Evolutionary conservation across 371 early-diverging fungal genomes (phyloP).

Genomic region (Dinochytrium kinnereticum): DNA sequence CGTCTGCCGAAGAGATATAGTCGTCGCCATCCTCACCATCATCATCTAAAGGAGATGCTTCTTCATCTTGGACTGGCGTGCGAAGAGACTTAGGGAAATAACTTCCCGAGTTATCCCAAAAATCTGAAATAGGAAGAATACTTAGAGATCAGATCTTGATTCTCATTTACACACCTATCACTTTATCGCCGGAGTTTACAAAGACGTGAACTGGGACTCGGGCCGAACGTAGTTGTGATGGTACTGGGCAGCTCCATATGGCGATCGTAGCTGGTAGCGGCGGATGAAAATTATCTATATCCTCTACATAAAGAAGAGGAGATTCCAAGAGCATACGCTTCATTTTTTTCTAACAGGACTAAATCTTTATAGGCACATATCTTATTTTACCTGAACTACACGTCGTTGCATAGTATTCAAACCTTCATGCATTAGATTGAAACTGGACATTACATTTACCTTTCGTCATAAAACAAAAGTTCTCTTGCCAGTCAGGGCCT

Average conservation of each 20-base stretch:
- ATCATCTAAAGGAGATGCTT: not conserved
- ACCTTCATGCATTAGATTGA: too few relatives aligned
- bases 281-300: not conserved
- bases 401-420: too few relatives aligned
- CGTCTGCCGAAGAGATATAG: conserved; percentile 45
- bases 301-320: not conserved
- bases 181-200: not conserved
- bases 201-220: conserved; percentile 16
- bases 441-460: too few relatives aligned
- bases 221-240: not conserved
- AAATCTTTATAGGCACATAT: not conserved
- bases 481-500: too few relatives aligned
- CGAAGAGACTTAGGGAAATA: not conserved
- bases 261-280: conserved; percentile 6
- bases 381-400: too few relatives aligned
- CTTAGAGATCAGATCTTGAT: not conserved
- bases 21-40: conserved; percentile 36
- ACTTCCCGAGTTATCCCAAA: conserved; percentile 38
- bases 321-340: not conserved
- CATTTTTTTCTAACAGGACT: conserved; percentile 4
- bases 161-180: too few relatives aligned
- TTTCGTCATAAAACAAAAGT: too few relatives aligned
- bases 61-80: not conserved
- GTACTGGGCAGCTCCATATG: conserved; percentile 26
- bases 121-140: conserved; percentile 22